Evolutionary conservation across 179 eudicot species (phyloP), one percentile per base, ranked within the genome.

Genomic region (Pouteria campechiana): DNA sequence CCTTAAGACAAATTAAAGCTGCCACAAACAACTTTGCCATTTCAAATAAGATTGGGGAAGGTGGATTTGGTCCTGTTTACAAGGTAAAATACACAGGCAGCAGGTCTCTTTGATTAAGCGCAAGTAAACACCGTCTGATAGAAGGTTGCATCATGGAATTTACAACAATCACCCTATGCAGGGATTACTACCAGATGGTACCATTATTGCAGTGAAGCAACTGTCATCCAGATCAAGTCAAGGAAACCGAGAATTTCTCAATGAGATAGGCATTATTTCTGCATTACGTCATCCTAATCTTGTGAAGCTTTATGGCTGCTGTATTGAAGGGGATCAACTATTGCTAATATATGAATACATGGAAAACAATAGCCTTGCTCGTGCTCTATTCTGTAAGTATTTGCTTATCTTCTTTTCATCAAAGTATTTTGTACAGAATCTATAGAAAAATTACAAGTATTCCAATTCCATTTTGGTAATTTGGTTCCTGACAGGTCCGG

Each of bases 231-330:
- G 69, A 58, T 76, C 83, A 6, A 76, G 59, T 46, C 83, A 76
- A 63, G 83, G 83, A 28, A 69, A 61, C 24, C 76, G 68, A n/a
- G 83, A 76, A 48, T 76, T 76, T 57, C 70, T 72, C 35, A 76
- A 72, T 46, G 83, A 76, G 51, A 63, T 76, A 13, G 83, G 83
- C 33, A 65, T 72, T 68, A 72, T 76, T 15, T 72, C 83, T 36
- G 75, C 73, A 19, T 35, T 65, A 35, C 79, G 65, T 17, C 79
- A 76, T 46, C 76, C 75, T 22, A 76, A 72, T 65, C 73, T 76
- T 11, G 79, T 76, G 16, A 76, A 72, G 65, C 68, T 76, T n/a
- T 68, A 76, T 44, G 83, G 83, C 13, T 76, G 83, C 36, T 73
- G 79, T 42, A 55, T 64, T 37, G 72, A 73, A 54, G 79, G 79